Evolutionary conservation across 208 protist species (phyloP), one percentile per base, ranked within the genome.

Genomic region (Wallacemonas sp.): DNA sequence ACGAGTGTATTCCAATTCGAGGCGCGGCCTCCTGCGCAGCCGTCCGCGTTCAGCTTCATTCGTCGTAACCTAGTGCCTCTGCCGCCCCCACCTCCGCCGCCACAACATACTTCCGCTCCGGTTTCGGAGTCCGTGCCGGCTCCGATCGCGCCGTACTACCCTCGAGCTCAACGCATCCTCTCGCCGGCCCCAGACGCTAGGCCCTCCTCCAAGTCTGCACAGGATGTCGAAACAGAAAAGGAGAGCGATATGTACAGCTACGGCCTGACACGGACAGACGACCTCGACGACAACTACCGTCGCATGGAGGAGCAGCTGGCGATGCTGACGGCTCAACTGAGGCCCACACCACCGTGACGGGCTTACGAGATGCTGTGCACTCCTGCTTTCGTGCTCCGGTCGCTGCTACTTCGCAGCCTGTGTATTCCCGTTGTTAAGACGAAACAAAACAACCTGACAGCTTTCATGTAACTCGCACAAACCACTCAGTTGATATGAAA

Each of bases 231-330:
- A n/a, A n/a, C n/a, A n/a, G n/a, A n/a, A n/a, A n/a, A n/a, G n/a
- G n/a, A n/a, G n/a, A n/a, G n/a, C n/a, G n/a, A n/a, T n/a, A n/a
- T n/a, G n/a, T n/a, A n/a, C n/a, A n/a, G n/a, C n/a, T n/a, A n/a
- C n/a, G n/a, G n/a, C n/a, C n/a, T n/a, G n/a, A n/a, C n/a, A n/a
- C n/a, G 36, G 14, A 41, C 9, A 41, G 14, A 39, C 41, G 51
- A 58, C 2, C n/a, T 58, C 12, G 51, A 58, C 9, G 51, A 12
- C 12, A 26, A 58, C 15, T 58, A 58, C 28, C 51, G 30, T 15
- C 51, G 31, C 9, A 58, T 58, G 51, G 51, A 58, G 28, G 51
- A 58, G 19, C 51, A 58, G 51, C 51, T 58, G 30, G 51, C 51
- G 3, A 26, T 33, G 6, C 28, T 58, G 28, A 58, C 51, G 30